Conservation (phyloP, 2,329 filamentous ascomycete genomes). For the Periconia sp. region DNA sequence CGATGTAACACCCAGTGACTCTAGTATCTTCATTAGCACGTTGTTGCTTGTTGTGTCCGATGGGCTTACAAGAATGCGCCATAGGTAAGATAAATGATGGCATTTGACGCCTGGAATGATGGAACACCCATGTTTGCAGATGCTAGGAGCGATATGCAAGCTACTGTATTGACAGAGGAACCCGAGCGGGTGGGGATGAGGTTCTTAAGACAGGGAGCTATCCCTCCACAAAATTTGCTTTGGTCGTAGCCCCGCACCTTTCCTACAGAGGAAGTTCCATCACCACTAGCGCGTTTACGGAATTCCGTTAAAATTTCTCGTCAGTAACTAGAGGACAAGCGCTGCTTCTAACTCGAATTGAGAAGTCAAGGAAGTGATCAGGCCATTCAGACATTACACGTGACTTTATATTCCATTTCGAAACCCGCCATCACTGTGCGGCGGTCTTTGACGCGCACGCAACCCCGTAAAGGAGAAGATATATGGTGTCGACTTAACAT, state of each 20-base stretch:
- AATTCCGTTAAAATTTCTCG: constrained; percentile 21
- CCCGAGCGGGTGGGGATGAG: constrained; percentile 3
- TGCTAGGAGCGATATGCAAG: too few relatives aligned
- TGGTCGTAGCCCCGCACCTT: constrained; percentile 25
- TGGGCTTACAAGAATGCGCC: constrained; percentile 72
- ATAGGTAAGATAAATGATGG: constrained; percentile 82
- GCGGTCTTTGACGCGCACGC: too few relatives aligned
- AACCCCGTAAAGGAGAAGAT: neutral
- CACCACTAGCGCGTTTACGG: constrained; percentile 28
- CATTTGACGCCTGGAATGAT: constrained; percentile 78
- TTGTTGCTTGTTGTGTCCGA: neutral
- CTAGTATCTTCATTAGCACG: constrained; percentile 51
- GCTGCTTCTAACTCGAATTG: constrained; percentile 2
- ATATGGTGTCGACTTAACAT: neutral
- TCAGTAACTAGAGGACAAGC: neutral
- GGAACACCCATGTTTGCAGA: constrained; percentile 78
- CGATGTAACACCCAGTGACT: constrained; percentile 65
- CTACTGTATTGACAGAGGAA: neutral
- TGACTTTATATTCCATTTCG: too few relatives aligned
- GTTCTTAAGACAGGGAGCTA: constrained; percentile 5
- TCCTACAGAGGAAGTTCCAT: constrained; percentile 18
- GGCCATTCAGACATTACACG: neutral
- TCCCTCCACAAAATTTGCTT: constrained; percentile 22
- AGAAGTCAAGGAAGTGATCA: constrained; percentile 3
- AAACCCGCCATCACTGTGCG: too few relatives aligned